Evolutionary conservation across 2,329 filamentous ascomycete species (phyloP), one percentile per base, ranked within the genome.

Genomic region (Penicillium sp.): DNA sequence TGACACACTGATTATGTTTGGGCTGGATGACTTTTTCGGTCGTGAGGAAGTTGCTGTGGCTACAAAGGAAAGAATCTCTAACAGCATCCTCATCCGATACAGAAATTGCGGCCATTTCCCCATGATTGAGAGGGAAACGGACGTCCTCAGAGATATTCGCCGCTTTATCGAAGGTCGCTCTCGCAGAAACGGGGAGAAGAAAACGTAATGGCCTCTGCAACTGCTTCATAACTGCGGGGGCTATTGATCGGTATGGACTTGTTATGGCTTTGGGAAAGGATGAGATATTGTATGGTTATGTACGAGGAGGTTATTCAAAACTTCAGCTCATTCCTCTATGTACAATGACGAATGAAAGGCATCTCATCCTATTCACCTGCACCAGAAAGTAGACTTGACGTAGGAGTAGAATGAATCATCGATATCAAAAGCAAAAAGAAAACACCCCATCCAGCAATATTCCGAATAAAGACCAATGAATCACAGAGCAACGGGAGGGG

Each of bases 91-190:
- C 37, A 40, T 53, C 7, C 36, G 55, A 13, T 52, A 56, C 32
- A 50, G 58, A 32, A 38, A 50, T 2, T 65, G 59, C 45, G 63
- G 62, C 3, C 60, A 64, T 52, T 61, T 63, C 34, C 56, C 60
- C 12, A 63, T 60, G 60, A 55, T 62, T 32, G 61, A 62, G 52
- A 50, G 53, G 43, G 54, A 46, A 34, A 46, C 43, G 7, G 36
- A 47, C 34, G 56, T 51, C 1, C 40, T 62, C 29, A 45, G 37
- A 34, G 51, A 54, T 49, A 53, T 52, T 25, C 43, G 38, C 28
- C 46, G 26, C 27, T 55, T 60, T 29, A 47, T 59, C 43, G 46
- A 45, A 41, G 48, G 45, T 39, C 41, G 12, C 36, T 18, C 18
- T 18, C 18, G 18, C 18, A 9, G 36, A 34, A 18, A 33, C 28